Evolutionary conservation across 805 yeast species (phyloP), one percentile per base, ranked within the genome.

Genomic region (Maudiozyma barnettii): DNA sequence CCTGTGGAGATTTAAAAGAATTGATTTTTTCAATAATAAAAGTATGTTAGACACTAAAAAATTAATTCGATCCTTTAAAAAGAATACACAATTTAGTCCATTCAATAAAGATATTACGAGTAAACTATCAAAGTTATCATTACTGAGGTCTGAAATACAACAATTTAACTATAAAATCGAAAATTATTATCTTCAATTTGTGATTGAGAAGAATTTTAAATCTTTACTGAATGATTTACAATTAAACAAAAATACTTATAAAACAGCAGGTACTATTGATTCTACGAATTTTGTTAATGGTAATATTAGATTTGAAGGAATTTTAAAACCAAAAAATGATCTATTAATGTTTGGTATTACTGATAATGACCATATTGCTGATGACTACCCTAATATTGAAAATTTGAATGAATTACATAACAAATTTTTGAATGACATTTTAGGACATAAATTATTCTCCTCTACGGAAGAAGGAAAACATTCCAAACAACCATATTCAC

Each of bases 1-100:
- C 57, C 63, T 93, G 38, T 86, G 96, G 88, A 77, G 83, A 54
- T 66, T 91, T 20, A 78, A 81, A 50, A 81, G 86, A 51, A 73
- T 82, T 14, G 74, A 76, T 18, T 73, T 68, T 55, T 66, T 78
- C 47, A 68, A 84, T 48, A 72, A 73, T 45, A 53, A 55, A 5
- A 68, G 71, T 22, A 79, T 84, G 86, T 58, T 60, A 26, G 58
- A 64, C 19, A 62, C 66, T 2, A 69, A 59, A 45, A 56, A 58
- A 43, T 30, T 70, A n/a, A 52, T 61, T 13, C 60, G 65, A 51
- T 53, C 59, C 40, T 57, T 66, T 50, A 57, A 53, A 19, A 53
- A 49, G 26, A 49, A 35, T 45, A 41, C 43, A 1, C 14, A 46
- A n/a, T 51, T 51, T 13, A 52, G 54, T 30, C 65, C 65, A 21